Evolutionary conservation across 139 green algal species (phyloP).

Genomic region (Cymbomonas tetramitiformis): DNA sequence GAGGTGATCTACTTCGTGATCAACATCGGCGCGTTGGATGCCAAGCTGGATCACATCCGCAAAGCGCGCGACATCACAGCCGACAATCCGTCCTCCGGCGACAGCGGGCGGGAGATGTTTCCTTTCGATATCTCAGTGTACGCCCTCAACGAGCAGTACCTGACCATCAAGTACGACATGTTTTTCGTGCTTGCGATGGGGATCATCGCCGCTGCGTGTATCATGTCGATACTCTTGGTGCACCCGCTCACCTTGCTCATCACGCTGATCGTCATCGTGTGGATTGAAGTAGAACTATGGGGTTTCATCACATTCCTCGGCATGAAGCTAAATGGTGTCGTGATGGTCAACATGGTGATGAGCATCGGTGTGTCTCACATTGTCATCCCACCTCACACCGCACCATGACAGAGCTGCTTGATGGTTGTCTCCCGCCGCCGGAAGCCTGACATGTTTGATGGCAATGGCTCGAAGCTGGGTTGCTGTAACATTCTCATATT

Average conservation of each 20-base stretch:
- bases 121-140: constrained; percentile 10
- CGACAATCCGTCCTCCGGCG: not conserved
- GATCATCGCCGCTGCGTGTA: not conserved
- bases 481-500: too few species aligned
- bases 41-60: not conserved
- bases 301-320: constrained; percentile 20
- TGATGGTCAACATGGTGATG: constrained; percentile 24
- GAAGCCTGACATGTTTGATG: too few species aligned
- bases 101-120: not conserved
- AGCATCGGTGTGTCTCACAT: constrained; percentile 29
- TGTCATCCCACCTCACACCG: too few species aligned
- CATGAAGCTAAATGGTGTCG: constrained; percentile 25
- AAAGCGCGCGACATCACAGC: not conserved
- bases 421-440: too few species aligned
- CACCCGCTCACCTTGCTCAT: not conserved
- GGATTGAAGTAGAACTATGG: constrained; percentile 21
- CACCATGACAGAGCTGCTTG: too few species aligned
- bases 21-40: not conserved
- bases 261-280: constrained; percentile 17
- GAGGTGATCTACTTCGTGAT: not conserved
- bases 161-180: constrained; percentile 6
- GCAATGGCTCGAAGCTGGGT: too few species aligned
- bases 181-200: not conserved
- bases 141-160: constrained; percentile 12
- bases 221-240: constrained; percentile 1